phyloP scores from a whole-genome alignment of 2,329 filamentous ascomycete genomes.

The Diaporthe sp. region DNA sequence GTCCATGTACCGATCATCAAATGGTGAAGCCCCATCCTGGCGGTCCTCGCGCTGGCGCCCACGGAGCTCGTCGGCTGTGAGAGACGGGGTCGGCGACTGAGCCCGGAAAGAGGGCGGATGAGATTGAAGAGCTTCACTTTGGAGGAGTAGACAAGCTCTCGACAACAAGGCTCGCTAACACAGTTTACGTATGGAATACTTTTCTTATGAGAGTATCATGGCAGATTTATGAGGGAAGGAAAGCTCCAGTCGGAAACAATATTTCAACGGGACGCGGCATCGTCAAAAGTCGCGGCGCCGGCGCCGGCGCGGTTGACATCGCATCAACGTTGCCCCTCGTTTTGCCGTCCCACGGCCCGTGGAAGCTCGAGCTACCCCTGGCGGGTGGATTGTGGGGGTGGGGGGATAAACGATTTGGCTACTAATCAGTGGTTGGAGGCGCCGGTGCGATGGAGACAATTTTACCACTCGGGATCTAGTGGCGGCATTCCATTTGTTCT shows the following conservation, averaged over 20 bases:
- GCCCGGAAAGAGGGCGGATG: constrained; percentile 35
- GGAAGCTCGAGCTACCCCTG: constrained; percentile 11
- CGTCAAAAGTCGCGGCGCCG: constrained; percentile 24
- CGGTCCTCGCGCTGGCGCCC: background rate
- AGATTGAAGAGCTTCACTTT: constrained; percentile 33
- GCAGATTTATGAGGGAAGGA: too few species aligned
- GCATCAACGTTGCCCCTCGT: constrained; percentile 33
- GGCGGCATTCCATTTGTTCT: constrained; percentile 1
- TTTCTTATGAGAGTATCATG: background rate
- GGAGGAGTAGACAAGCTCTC: background rate
- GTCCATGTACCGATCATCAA: constrained; percentile 95
- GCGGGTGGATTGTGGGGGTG: constrained; percentile 19
- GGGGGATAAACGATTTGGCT: constrained; percentile 31
- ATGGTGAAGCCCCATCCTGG: constrained; percentile 82
- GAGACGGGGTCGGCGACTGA: constrained; percentile 45
- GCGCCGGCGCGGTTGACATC: constrained; percentile 17
- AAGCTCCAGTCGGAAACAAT: background rate
- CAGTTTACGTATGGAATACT: too few species aligned
- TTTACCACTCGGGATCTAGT: background rate
- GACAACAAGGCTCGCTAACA: background rate
- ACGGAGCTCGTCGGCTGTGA: background rate
- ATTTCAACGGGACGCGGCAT: background rate
- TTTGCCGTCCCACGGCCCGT: constrained; percentile 19
- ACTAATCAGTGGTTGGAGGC: background rate
- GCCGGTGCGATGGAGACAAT: too few species aligned